Percentiles rank a stretch among this genome's conserved stretches.
Evolutionary conservation across 495 filamentous ascomycete genomes (phyloP).

Genomic region (Sabuloglossum arenarium): DNA sequence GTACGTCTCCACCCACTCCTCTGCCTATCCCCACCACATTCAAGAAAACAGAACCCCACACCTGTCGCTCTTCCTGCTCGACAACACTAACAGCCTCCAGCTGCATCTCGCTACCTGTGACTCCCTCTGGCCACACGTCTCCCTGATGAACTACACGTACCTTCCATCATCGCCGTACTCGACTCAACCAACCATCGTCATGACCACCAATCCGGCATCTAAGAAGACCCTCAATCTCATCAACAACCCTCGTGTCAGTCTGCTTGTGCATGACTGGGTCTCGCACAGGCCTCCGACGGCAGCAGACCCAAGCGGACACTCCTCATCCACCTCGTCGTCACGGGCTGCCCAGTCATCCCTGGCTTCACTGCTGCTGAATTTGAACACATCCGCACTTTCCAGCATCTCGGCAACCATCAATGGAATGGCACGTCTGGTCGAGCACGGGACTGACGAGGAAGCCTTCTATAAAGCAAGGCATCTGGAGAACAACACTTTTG

Average conservation of each 20-base stretch:
- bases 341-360: constrained; percentile 48
- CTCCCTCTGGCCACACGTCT: constrained; percentile 72
- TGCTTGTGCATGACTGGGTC: constrained; percentile 98
- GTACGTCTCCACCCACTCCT: constrained; percentile 24
- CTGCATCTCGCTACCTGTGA: constrained; percentile 87
- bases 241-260: constrained; percentile 70
- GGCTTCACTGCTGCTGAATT: constrained; percentile 60
- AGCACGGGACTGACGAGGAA: constrained; percentile 57
- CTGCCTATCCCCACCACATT: neutral
- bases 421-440: constrained; percentile 53
- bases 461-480: constrained; percentile 59
- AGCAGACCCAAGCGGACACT: constrained; percentile 15
- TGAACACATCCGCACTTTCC: constrained; percentile 75
- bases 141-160: constrained; percentile 98
- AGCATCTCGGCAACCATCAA: constrained; percentile 88
- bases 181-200: constrained; percentile 56
- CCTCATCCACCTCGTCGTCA: constrained; percentile 32
- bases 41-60: neutral
- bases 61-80: neutral
- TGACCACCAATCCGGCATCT: constrained; percentile 78
- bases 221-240: constrained; percentile 77
- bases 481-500: constrained; percentile 82
- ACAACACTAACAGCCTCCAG: constrained; percentile 20
- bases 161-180: constrained; percentile 65
- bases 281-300: constrained; percentile 72